A percentile compares a stretch with the other conserved stretches of the same genome.
Evolutionary conservation across 345 rosid species (phyloP).

Genomic region (Syzygium aqueum): DNA sequence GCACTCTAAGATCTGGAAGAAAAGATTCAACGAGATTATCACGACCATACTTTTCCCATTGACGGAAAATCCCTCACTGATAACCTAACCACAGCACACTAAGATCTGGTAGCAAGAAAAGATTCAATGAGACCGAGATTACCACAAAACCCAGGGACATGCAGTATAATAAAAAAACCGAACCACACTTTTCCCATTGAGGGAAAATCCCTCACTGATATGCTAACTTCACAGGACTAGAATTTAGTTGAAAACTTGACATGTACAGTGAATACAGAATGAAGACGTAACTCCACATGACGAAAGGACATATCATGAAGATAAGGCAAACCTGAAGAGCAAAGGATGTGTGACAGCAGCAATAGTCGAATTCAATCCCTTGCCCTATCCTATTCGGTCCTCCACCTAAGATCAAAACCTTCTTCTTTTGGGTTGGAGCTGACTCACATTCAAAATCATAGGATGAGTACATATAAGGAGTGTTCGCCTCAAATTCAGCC

Average conservation of each 20-base stretch:
- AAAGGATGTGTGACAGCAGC: conserved; percentile 95
- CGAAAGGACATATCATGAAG: background rate
- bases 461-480: conserved; percentile 95
- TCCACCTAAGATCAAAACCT: conserved; percentile 95
- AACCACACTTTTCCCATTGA: background rate
- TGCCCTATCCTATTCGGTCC: conserved; percentile 98
- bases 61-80: background rate
- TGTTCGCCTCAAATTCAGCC: conserved; percentile 95
- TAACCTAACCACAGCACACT: background rate
- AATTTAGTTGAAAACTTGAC: background rate
- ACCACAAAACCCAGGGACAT: background rate
- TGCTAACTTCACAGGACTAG: background rate
- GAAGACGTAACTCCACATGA: background rate
- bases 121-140: background rate
- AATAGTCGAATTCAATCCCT: conserved; percentile 97
- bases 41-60: background rate
- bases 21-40: background rate
- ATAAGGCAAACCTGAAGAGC: conserved; percentile 72
- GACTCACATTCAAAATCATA: conserved; percentile 96
- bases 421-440: conserved; percentile 62
- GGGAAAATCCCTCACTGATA: background rate
- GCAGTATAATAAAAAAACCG: background rate
- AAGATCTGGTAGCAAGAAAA: background rate
- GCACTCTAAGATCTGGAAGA: background rate
- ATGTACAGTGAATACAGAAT: background rate